Conservation (phyloP, 768 basidiomycete genomes). For the Russula vinacea region DNA sequence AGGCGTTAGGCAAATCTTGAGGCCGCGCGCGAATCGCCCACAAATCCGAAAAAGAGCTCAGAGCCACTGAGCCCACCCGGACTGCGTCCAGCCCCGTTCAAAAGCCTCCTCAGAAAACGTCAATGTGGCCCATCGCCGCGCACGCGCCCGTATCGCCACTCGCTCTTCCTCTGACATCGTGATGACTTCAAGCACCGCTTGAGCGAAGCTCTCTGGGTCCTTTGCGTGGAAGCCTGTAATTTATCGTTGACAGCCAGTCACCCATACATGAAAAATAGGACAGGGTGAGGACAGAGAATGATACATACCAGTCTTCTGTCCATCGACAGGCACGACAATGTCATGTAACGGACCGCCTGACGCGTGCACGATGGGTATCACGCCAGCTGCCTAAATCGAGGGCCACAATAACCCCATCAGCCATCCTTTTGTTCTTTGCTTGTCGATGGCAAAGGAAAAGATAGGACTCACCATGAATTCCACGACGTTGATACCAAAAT, state of each 20-base stretch:
- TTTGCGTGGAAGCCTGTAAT: conserved; percentile 73
- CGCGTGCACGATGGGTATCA: conserved; percentile 87
- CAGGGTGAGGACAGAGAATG: background rate
- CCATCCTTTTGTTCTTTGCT: background rate
- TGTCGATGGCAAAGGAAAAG: background rate
- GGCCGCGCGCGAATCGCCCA: background rate
- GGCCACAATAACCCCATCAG: background rate
- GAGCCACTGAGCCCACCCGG: conserved; percentile 50
- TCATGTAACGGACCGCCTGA: conserved; percentile 91
- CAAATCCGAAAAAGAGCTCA: background rate
- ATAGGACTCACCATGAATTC: conserved; percentile 80
- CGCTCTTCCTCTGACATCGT: conserved; percentile 54
- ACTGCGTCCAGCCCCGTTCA: conserved; percentile 66
- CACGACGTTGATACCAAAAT: conserved; percentile 97
- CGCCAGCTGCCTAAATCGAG: conserved; percentile 74
- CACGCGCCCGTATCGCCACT: conserved; percentile 61
- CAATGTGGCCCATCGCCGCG: conserved; percentile 65
- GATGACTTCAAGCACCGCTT: conserved; percentile 60
- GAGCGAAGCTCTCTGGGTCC: conserved; percentile 61
- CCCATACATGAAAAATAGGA: background rate
- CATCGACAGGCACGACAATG: conserved; percentile 79
- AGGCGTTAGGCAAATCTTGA: background rate
- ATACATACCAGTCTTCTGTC: conserved; percentile 59
- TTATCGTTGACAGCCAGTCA: background rate
- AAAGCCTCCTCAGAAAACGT: conserved; percentile 78